A percentile compares a stretch with the other conserved stretches of the same genome.
Conservation (phyloP, 805 yeast genomes). For the Cyberlindnera petersonii region DNA sequence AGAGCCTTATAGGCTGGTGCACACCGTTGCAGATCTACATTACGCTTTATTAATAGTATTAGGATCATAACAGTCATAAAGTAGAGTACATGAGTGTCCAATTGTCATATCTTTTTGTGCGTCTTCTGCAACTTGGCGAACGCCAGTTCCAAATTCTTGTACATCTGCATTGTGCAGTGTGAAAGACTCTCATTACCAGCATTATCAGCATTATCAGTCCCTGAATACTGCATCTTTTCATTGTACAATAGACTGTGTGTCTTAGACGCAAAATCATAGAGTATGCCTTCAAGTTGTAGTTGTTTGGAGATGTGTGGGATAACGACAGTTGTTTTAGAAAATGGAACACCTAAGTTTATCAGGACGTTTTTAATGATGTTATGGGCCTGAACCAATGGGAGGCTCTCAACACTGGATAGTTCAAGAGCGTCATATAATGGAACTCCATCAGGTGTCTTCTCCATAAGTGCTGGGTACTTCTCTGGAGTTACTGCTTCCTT, state of each 20-base stretch:
- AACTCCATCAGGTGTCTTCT: conserved; percentile 12
- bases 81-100: no score
- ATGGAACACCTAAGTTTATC: conserved; percentile 31
- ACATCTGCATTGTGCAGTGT: conserved; percentile 29
- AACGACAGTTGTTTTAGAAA: conserved; percentile 24
- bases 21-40: no score
- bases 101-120: neutral
- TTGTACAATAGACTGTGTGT: conserved; percentile 30
- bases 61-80: no score
- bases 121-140: conserved; percentile 11
- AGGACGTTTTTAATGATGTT: conserved; percentile 34
- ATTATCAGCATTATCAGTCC: conserved; percentile 20
- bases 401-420: conserved; percentile 28
- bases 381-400: conserved; percentile 31
- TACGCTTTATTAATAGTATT: no score
- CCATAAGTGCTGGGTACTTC: conserved; percentile 27
- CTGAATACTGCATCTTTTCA: conserved; percentile 28
- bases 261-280: conserved; percentile 31
- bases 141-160: conserved; percentile 25
- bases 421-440: conserved; percentile 21
- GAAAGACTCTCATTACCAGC: conserved; percentile 26
- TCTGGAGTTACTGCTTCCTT: conserved; percentile 24
- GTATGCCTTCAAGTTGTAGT: conserved; percentile 28
- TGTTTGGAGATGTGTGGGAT: conserved; percentile 28
- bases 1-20: no score